These are phyloP conservation scores for Chimonanthus salicifolius DNA, from an alignment of 164 flowering plant genomes.

Conservation along the genomic window DNA sequence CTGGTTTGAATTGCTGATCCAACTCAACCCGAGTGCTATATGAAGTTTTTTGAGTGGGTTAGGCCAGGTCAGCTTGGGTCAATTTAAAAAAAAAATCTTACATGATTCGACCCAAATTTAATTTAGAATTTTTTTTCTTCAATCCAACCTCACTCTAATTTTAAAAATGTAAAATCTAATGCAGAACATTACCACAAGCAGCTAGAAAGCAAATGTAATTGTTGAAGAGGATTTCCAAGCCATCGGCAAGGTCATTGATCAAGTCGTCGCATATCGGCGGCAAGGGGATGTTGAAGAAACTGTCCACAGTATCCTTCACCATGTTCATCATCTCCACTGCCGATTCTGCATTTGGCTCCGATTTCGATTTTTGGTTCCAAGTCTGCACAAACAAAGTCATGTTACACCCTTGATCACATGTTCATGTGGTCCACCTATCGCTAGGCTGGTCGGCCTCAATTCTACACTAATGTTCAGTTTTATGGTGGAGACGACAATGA, in stretches of 20 bases:
- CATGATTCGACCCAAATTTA: no score
- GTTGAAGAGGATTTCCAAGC: constrained; percentile 50
- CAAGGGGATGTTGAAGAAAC: constrained; percentile 70
- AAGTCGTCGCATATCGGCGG: constrained; percentile 43
- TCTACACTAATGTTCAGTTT: no score
- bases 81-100: no score
- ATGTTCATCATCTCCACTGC: constrained; percentile 60
- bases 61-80: neutral
- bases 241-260: constrained; percentile 59
- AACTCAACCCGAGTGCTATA: no score
- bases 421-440: no score
- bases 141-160: no score
- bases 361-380: constrained; percentile 91
- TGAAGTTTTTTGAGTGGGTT: no score
- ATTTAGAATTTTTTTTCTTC: no score
- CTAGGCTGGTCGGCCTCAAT: no score
- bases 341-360: constrained; percentile 80
- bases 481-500: no score
- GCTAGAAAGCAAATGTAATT: constrained; percentile 66
- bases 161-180: no score
- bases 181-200: constrained; percentile 61
- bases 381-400: constrained; percentile 36
- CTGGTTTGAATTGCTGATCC: neutral
- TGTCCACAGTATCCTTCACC: constrained; percentile 52
- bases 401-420: no score